Base-by-base conservation (phyloP, 495 filamentous ascomycete genomes). In the Xylaria castorea region DNA sequence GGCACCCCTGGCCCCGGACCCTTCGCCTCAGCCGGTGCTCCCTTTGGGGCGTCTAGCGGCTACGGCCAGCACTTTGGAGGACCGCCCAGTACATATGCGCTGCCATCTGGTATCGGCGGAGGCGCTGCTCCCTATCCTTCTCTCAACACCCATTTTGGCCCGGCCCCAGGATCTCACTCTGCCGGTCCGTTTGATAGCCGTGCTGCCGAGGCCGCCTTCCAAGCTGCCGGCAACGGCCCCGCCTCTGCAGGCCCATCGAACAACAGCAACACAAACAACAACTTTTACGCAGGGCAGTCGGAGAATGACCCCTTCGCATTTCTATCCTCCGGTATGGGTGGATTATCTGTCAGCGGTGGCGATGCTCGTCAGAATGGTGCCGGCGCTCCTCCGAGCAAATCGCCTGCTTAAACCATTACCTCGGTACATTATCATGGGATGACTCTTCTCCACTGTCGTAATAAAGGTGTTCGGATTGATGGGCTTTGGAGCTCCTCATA, bases 101-200 rank as follows among this genome's bases (percentile, higher is more conserved):
- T 99, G 71, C 96, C 94, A 6, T 95, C 93, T n/a, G 93, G 93
- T 16, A 87, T 99, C 51, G 94, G 93, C 72, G 93, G 91, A 70
- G 89, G 91, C 58, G 90, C 90, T 25, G 91, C 89, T 48, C 92
- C 91, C 12, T 98, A 97, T 78, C 93, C 94, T 22, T 91, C 91
- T 1, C 88, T 97, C 81, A 93, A 94, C 79, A 92, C 92, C 42
- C 92, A 92, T 76, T 88, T 92, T 38, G 92, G 92, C 58, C 89
- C 90, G 36, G 85, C 84, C 36, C 91, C 91, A 7, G 89, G 91
- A 64, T 89, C 91, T 38, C 92, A 93, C 80, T 96, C 94, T 64
- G 92, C 92, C 53, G 92, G 93, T 44, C 92, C 94, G 1, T 98
- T 99, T 76, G 95, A 97, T 78, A 97, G 95, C 83, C 92, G 96